phyloP scores from a whole-genome alignment of 2,329 filamentous ascomycete species.

The Metarhizium sp. region DNA sequence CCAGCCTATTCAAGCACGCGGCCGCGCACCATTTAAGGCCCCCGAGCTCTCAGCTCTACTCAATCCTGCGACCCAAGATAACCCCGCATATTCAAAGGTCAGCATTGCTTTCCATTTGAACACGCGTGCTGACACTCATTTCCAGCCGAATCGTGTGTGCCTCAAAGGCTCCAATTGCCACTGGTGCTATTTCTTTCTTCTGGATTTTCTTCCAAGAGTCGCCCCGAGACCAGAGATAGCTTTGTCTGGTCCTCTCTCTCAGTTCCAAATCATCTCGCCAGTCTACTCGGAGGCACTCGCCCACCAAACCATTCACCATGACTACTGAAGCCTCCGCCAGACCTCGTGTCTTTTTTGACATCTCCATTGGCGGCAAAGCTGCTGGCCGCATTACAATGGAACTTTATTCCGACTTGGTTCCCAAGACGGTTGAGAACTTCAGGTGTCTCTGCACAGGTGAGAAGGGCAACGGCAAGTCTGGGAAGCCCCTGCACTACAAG shows the following conservation, averaged over 20 bases:
- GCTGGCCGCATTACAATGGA: constrained; percentile 80
- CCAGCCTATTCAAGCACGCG: neutral
- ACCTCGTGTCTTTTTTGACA: constrained; percentile 86
- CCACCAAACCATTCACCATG: constrained; percentile 21
- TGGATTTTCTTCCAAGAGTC: neutral
- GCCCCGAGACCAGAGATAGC: neutral
- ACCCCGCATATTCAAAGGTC: neutral
- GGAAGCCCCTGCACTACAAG: constrained; percentile 88
- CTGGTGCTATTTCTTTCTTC: neutral
- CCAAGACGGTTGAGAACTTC: constrained; percentile 96
- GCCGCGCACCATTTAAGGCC: too few species aligned
- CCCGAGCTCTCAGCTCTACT: neutral
- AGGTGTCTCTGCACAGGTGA: constrained; percentile 89
- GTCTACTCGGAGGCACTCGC: neutral
- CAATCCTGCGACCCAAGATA: neutral
- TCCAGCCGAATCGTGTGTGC: too few species aligned
- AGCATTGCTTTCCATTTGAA: neutral
- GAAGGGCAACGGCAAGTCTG: constrained; percentile 73
- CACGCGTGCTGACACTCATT: neutral
- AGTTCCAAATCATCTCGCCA: neutral
- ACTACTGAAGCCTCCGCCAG: constrained; percentile 41
- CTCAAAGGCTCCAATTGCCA: neutral
- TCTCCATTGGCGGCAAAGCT: constrained; percentile 65
- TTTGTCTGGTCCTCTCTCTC: neutral
- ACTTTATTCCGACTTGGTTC: constrained; percentile 67